Conservation (phyloP, 2,329 filamentous ascomycete species). For the Ilyonectria mors-panacis region DNA sequence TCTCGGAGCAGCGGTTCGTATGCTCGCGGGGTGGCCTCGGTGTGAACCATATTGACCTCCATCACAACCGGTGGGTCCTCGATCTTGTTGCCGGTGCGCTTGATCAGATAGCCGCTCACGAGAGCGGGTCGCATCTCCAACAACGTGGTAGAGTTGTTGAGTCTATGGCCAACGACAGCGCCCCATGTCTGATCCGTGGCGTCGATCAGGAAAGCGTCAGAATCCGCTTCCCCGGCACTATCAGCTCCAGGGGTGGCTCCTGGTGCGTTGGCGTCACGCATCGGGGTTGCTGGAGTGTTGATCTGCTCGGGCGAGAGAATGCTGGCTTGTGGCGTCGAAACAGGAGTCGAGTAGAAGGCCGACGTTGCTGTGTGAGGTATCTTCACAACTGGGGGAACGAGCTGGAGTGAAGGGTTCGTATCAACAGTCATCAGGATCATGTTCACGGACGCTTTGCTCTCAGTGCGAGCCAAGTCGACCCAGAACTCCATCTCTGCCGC, state of each 20-base stretch:
- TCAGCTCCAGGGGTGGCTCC: constrained; percentile 64
- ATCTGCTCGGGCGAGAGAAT: constrained; percentile 74
- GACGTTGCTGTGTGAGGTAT: constrained; percentile 61
- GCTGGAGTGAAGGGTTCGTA: constrained; percentile 73
- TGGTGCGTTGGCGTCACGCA: constrained; percentile 54
- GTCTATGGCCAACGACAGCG: constrained; percentile 76
- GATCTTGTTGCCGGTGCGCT: constrained; percentile 68
- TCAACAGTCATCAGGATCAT: constrained; percentile 76
- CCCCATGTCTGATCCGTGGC: constrained; percentile 83
- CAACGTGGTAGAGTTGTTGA: constrained; percentile 71
- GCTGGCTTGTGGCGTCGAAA: constrained; percentile 75
- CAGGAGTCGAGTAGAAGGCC: constrained; percentile 73
- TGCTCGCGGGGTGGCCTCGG: constrained; percentile 64
- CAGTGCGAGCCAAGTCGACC: constrained; percentile 67
- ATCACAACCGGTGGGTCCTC: constrained; percentile 74
- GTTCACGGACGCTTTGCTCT: constrained; percentile 65
- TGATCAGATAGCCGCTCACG: constrained; percentile 76
- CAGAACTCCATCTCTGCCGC: constrained; percentile 74
- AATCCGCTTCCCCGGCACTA: constrained; percentile 58
- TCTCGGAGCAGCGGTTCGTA: constrained; percentile 79
- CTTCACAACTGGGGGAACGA: constrained; percentile 70
- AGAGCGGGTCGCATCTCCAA: constrained; percentile 71
- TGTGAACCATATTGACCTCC: constrained; percentile 75
- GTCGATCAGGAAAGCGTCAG: constrained; percentile 79
- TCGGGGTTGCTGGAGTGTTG: constrained; percentile 65